Percentiles rank a stretch among this genome's conserved stretches.
Evolutionary conservation across 768 basidiomycete genomes (phyloP).

Genomic region (Sarcomyxa edulis): DNA sequence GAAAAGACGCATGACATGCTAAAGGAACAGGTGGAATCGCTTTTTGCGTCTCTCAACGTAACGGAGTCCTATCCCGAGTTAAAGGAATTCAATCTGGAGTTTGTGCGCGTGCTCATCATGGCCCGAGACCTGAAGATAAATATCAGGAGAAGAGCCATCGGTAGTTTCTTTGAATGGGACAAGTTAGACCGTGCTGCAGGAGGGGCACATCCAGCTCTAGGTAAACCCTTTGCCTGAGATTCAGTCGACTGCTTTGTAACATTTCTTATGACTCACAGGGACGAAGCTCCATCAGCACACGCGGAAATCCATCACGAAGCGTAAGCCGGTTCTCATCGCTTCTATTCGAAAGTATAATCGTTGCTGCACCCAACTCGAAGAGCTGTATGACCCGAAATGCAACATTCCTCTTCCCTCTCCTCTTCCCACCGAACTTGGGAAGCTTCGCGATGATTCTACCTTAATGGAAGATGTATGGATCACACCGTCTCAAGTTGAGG

Average conservation of each 20-base stretch:
- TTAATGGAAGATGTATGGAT: constrained; percentile 36
- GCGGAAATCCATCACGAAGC: constrained; percentile 22
- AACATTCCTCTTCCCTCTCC: constrained; percentile 25
- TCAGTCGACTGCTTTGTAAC: too few relatives aligned
- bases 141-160: constrained; percentile 25
- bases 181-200: constrained; percentile 26
- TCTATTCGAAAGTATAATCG: constrained; percentile 24
- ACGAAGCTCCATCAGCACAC: constrained; percentile 29
- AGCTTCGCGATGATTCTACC: constrained; percentile 14
- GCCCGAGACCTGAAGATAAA: constrained; percentile 33
- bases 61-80: constrained; percentile 26
- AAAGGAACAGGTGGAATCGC: constrained; percentile 18
- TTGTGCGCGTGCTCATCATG: constrained; percentile 25
- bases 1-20: constrained; percentile 14
- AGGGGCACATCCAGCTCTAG: constrained; percentile 23
- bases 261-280: constrained; percentile 12
- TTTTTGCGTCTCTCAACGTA: constrained; percentile 31
- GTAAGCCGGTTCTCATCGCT: constrained; percentile 20
- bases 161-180: constrained; percentile 32
- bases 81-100: constrained; percentile 18
- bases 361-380: constrained; percentile 18
- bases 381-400: constrained; percentile 15
- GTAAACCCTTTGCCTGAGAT: constrained; percentile 14
- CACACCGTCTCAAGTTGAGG: constrained; percentile 3
- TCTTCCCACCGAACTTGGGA: constrained; percentile 22